Percentiles rank a stretch among this genome's conserved stretches.
phyloP scores from a whole-genome alignment of 306 rosid genomes.

The Casuarina equisetifolia region DNA sequence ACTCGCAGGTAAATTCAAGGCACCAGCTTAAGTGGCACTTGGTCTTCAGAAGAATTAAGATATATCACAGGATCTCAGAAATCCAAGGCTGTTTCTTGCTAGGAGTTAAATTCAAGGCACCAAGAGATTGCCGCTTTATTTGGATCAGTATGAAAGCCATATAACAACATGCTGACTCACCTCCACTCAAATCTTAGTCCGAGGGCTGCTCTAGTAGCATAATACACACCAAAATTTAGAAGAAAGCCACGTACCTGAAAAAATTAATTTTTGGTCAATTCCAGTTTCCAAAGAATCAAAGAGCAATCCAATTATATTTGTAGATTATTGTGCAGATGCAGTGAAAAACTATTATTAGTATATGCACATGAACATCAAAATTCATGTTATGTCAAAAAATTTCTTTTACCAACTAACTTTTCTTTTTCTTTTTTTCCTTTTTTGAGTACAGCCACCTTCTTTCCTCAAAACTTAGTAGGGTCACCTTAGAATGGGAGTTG shows the following conservation, averaged over 20 bases:
- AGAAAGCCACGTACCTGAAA: conserved; percentile 93
- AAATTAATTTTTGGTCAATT: conserved; percentile 26
- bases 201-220: conserved; percentile 93
- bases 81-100: not conserved
- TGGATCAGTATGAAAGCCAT: not conserved
- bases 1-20: too few relatives aligned
- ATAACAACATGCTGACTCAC: conserved; percentile 44
- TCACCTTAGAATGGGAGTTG: conserved; percentile 4
- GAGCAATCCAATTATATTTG: conserved; percentile 1
- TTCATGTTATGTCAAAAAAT: not conserved
- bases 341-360: not conserved
- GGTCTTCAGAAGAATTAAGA: not conserved
- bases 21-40: not conserved
- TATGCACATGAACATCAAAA: too few relatives aligned
- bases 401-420: not conserved
- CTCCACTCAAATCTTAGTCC: conserved; percentile 95
- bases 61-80: not conserved
- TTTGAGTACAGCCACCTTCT: not conserved
- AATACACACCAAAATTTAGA: conserved; percentile 93
- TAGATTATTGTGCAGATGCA: not conserved
- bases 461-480: conserved; percentile 1
- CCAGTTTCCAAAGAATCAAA: not conserved
- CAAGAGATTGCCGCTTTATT: too few relatives aligned
- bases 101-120: not conserved
- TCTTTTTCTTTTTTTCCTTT: not conserved